phyloP scores from a whole-genome alignment of 768 basidiomycete species.

The Mycena rosella region DNA sequence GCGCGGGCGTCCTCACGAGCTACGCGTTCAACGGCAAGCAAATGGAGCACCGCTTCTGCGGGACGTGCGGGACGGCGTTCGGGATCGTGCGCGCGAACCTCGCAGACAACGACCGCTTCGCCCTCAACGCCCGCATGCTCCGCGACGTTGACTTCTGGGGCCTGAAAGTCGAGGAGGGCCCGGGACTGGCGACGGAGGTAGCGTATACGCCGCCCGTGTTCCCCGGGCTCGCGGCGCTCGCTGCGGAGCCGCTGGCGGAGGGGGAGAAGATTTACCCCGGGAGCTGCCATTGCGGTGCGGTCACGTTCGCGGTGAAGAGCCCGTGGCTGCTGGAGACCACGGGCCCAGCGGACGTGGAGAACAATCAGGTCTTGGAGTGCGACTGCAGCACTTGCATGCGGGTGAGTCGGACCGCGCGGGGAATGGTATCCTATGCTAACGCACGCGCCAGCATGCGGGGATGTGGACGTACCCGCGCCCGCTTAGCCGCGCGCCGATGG shows the following conservation, averaged over 20 bases:
- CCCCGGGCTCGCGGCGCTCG: conserved; percentile 20
- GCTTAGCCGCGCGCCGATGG: conserved; percentile 24
- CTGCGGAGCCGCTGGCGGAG: conserved; percentile 16
- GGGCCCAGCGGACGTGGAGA: conserved; percentile 29
- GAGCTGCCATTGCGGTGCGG: conserved; percentile 38
- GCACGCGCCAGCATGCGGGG: conserved; percentile 20
- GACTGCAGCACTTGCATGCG: conserved; percentile 36
- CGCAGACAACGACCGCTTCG: conserved; percentile 7
- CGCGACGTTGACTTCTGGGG: conserved; percentile 32
- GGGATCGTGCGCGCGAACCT: conserved; percentile 20
- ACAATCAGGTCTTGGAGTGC: conserved; percentile 29
- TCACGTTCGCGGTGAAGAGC: conserved; percentile 34
- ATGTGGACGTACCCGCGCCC: conserved; percentile 37
- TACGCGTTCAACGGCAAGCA: conserved; percentile 30
- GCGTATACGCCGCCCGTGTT: conserved; percentile 27
- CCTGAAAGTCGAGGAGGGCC: conserved; percentile 3
- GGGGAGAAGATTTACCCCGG: conserved; percentile 37
- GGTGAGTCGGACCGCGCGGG: conserved; percentile 8
- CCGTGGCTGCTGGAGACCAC: conserved; percentile 29
- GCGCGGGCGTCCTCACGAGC: conserved; percentile 27
- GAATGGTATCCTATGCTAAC: neutral
- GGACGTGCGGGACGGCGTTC: conserved; percentile 33
- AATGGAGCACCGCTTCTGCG: conserved; percentile 32
- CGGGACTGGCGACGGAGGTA: neutral
- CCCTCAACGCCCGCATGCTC: conserved; percentile 34